Percentiles rank a stretch among this genome's conserved stretches.
Conservation (phyloP, 805 yeast genomes). For the Nakazawaea wyomingensis region DNA sequence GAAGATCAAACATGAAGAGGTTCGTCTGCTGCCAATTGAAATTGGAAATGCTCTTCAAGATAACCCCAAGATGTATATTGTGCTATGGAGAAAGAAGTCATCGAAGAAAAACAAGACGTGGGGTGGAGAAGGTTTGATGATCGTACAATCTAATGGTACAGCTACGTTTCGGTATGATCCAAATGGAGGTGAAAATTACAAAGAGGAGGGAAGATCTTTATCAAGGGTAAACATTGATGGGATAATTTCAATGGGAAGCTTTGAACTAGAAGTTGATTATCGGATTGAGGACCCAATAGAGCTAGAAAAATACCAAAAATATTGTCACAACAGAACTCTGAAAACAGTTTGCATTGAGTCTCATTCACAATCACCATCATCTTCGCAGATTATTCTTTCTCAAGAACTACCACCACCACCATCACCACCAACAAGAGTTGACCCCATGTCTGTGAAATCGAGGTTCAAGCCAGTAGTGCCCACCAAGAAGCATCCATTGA, state of each 20-base stretch:
- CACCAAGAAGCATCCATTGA: neutral
- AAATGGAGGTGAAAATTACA: conserved; percentile 21
- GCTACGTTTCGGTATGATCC: conserved; percentile 28
- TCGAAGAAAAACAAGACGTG: conserved; percentile 83
- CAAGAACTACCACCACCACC: neutral
- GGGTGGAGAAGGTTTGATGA: conserved; percentile 84
- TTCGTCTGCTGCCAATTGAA: too few species aligned
- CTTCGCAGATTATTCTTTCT: neutral
- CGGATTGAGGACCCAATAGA: conserved; percentile 28
- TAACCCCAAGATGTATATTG: conserved; percentile 21
- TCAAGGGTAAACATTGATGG: conserved; percentile 24
- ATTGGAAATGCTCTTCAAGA: neutral
- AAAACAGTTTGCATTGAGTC: neutral
- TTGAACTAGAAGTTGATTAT: conserved; percentile 59
- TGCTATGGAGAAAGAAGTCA: conserved; percentile 68
- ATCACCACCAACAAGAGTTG: neutral
- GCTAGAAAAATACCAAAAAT: conserved; percentile 13
- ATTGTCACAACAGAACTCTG: neutral
- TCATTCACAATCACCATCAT: too few species aligned
- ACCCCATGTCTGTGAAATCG: neutral
- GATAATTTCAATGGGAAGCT: conserved; percentile 46
- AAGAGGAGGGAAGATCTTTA: conserved; percentile 13
- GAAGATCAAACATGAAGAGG: too few species aligned
- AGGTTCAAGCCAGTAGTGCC: conserved; percentile 9
- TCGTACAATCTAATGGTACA: conserved; percentile 22